Conservation (phyloP, 1,284 basidiomycete species). For the Ceraceosorus guamensis region DNA sequence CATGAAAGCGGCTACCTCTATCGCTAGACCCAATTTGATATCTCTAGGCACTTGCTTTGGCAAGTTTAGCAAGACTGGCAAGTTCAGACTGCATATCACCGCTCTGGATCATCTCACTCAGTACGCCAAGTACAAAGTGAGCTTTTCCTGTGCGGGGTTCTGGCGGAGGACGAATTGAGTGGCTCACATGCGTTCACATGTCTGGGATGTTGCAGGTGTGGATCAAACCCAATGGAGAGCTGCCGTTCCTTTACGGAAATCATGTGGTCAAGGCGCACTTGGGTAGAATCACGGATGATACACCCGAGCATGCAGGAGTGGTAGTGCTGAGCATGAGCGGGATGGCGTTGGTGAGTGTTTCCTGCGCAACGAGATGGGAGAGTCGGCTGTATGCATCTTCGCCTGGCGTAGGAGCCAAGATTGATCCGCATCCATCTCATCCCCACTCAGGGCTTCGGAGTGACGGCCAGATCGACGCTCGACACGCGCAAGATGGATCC, state of each 20-base stretch:
- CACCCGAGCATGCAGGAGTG: slow-evolving; percentile 96
- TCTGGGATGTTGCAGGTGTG: slow-evolving; percentile 62
- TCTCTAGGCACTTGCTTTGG: slow-evolving; percentile 94
- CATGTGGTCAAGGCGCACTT: slow-evolving; percentile 97
- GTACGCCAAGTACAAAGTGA: slow-evolving; percentile 95
- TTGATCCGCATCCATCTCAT: background rate
- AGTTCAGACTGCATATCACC: slow-evolving; percentile 95
- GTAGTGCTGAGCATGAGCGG: slow-evolving; percentile 94
- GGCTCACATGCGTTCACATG: too few species aligned
- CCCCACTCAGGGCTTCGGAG: slow-evolving; percentile 76
- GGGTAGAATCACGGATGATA: slow-evolving; percentile 98
- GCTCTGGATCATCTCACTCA: slow-evolving; percentile 86
- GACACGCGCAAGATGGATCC: slow-evolving; percentile 97
- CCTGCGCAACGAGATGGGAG: background rate
- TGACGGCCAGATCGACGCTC: slow-evolving; percentile 87
- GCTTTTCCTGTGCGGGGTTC: slow-evolving; percentile 14
- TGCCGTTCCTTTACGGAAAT: slow-evolving; percentile 98
- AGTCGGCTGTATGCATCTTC: background rate
- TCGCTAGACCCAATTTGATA: slow-evolving; percentile 85
- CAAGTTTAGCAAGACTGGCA: slow-evolving; percentile 94
- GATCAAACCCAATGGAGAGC: slow-evolving; percentile 99
- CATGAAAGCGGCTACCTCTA: slow-evolving; percentile 84
- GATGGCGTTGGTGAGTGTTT: slow-evolving; percentile 65
- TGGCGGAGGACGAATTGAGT: background rate
- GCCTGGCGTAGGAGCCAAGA: too few species aligned